These are phyloP conservation scores for Fagopyrum tataricum DNA, from an alignment of 148 eudicot species.

Conservation along the genomic window DNA sequence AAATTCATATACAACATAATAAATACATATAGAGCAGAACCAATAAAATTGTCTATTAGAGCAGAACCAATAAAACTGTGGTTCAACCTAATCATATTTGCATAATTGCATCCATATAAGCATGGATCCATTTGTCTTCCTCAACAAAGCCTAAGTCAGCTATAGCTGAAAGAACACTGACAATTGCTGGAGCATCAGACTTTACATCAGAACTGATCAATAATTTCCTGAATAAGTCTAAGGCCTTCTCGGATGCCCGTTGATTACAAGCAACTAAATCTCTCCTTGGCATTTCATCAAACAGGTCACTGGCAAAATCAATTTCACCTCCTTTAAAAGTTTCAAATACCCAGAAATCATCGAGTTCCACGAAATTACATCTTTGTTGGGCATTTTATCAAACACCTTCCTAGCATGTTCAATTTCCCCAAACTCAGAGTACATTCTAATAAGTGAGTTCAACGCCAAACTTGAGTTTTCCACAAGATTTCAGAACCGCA, in stretches of 20 bases:
- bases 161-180: conserved; percentile 1
- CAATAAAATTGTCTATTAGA: conserved; percentile 46
- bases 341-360: conserved; percentile 8
- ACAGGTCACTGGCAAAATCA: not conserved
- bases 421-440: not conserved
- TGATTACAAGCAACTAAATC: conserved; percentile 8
- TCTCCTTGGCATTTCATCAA: conserved; percentile 4
- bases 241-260: not conserved
- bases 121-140: conserved; percentile 38
- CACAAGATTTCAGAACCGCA: not conserved
- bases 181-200: not conserved
- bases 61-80: conserved; percentile 57
- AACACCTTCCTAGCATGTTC: conserved; percentile 12
- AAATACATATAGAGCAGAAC: no score
- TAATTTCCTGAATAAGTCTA: not conserved
- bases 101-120: conserved; percentile 26
- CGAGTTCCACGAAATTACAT: conserved; percentile 9
- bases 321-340: not conserved
- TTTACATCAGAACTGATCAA: not conserved
- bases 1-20: no score
- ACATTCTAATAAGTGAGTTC: not conserved
- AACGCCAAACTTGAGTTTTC: conserved; percentile 6
- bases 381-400: conserved; percentile 9
- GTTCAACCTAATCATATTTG: conserved; percentile 21
- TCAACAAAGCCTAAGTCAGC: conserved; percentile 6